phyloP scores from a whole-genome alignment of 192 early-diverging fungal species.

The Backusella psychrophila region DNA sequence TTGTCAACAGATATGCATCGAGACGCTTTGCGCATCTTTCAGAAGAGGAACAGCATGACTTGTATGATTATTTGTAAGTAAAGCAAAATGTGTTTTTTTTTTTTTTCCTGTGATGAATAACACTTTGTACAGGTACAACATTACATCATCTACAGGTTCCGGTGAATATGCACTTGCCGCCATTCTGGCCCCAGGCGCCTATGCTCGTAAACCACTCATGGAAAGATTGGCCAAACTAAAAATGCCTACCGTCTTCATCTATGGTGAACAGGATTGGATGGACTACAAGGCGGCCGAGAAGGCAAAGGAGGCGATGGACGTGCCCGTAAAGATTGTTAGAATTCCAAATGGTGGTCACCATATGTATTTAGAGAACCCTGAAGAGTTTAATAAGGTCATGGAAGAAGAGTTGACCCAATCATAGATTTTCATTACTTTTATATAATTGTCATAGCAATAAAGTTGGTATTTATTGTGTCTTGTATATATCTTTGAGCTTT shows the following conservation, averaged over 20 bases:
- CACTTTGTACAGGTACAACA: conserved; percentile 53
- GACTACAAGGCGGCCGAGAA: conserved; percentile 70
- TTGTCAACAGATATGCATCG: conserved; percentile 51
- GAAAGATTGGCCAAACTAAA: conserved; percentile 55
- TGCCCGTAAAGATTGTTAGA: conserved; percentile 43
- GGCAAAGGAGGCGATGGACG: conserved; percentile 54
- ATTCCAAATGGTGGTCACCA: conserved; percentile 67
- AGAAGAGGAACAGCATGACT: conserved; percentile 57
- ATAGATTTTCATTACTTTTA: no score
- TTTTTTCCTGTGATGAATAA: conserved; percentile 53
- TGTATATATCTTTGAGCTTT: no score
- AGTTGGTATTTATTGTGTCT: no score
- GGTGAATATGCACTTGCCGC: conserved; percentile 84
- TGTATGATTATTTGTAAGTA: conserved; percentile 72
- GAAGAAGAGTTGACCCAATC: conserved; percentile 25
- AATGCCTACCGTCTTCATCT: conserved; percentile 72
- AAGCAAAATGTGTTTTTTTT: no score
- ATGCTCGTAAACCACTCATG: conserved; percentile 74
- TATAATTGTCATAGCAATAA: no score
- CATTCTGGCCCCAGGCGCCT: conserved; percentile 75
- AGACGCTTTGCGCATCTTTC: conserved; percentile 64
- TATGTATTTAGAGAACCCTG: conserved; percentile 84
- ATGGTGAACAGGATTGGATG: conserved; percentile 77
- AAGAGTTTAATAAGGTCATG: conserved; percentile 65
- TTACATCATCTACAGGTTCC: conserved; percentile 69